Conservation (phyloP, 371 early-diverging fungal species). For the Basidiobolus heterosporus region DNA sequence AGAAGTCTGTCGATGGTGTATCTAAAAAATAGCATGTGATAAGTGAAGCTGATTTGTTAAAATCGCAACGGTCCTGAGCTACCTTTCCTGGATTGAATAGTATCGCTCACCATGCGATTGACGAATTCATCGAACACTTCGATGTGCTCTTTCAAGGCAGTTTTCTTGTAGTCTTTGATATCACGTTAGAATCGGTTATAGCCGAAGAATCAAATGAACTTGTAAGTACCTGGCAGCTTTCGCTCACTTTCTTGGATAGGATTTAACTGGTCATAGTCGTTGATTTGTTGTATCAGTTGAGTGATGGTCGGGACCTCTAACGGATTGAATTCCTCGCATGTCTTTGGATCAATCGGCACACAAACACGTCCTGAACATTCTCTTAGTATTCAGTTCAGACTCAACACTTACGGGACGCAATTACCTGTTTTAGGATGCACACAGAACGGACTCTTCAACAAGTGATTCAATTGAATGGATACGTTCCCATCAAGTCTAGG, state of each 20-base stretch:
- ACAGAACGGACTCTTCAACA: conserved; percentile 97
- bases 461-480: conserved; percentile 79
- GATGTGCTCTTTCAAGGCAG: conserved; percentile 36
- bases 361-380: conserved; percentile 55
- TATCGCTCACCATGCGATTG: conserved; percentile 21
- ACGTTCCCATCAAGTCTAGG: conserved; percentile 95
- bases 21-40: too few species aligned
- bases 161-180: conserved; percentile 14
- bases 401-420: background rate
- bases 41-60: too few species aligned
- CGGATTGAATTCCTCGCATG: conserved; percentile 72
- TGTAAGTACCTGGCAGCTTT: conserved; percentile 18
- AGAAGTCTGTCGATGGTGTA: too few species aligned
- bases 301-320: conserved; percentile 53
- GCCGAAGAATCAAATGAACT: background rate
- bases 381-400: background rate
- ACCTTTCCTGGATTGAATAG: conserved; percentile 21
- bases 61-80: background rate
- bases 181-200: background rate
- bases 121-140: conserved; percentile 53
- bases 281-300: conserved; percentile 38
- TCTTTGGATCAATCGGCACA: conserved; percentile 66
- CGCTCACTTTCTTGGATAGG: conserved; percentile 8
- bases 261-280: conserved; percentile 15
- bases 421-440: conserved; percentile 92